Evolutionary conservation across 495 filamentous ascomycete genomes (phyloP).

Genomic region (Hypoxylon lienhwacheense): DNA sequence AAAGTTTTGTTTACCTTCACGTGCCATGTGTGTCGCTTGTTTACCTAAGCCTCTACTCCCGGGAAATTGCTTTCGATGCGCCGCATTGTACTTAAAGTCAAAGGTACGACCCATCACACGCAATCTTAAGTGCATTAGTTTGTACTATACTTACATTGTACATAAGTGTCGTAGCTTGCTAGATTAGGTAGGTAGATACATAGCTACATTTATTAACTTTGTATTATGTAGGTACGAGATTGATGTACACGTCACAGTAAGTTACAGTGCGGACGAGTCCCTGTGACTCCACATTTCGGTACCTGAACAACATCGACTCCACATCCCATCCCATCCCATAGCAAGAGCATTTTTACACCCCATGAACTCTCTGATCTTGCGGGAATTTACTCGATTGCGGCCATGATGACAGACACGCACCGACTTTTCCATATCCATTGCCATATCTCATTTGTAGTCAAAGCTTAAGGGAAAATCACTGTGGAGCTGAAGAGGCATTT

Average conservation of each 20-base stretch:
- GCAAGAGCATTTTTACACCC: slow-evolving; percentile 19
- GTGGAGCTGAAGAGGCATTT: slow-evolving; percentile 24
- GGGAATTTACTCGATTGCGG: slow-evolving; percentile 35
- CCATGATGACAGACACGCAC: slow-evolving; percentile 29
- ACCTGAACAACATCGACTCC: slow-evolving; percentile 33
- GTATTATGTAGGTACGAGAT: background rate
- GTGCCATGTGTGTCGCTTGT: background rate
- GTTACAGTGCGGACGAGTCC: slow-evolving; percentile 32
- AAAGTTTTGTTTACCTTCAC: slow-evolving; percentile 21
- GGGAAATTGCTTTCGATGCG: slow-evolving; percentile 36
- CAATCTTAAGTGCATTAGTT: slow-evolving; percentile 9
- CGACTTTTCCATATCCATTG: slow-evolving; percentile 25
- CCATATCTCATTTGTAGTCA: slow-evolving; percentile 8
- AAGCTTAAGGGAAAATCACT: slow-evolving; percentile 15
- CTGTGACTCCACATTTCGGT: slow-evolving; percentile 33
- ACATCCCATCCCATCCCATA: slow-evolving; percentile 34
- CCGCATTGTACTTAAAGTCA: slow-evolving; percentile 20
- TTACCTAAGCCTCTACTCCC: slow-evolving; percentile 7
- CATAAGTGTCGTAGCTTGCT: too few relatives aligned
- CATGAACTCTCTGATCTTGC: slow-evolving; percentile 34
- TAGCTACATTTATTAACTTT: too few relatives aligned
- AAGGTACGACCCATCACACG: slow-evolving; percentile 26
- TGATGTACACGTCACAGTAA: slow-evolving; percentile 22
- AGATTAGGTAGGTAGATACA: too few relatives aligned
- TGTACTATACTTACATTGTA: slow-evolving; percentile 18